Percentiles rank a stretch among this genome's conserved stretches.
These are phyloP conservation scores for Eucalyptus polybractea DNA, from an alignment of 345 rosid genomes.

Conservation along the genomic window DNA sequence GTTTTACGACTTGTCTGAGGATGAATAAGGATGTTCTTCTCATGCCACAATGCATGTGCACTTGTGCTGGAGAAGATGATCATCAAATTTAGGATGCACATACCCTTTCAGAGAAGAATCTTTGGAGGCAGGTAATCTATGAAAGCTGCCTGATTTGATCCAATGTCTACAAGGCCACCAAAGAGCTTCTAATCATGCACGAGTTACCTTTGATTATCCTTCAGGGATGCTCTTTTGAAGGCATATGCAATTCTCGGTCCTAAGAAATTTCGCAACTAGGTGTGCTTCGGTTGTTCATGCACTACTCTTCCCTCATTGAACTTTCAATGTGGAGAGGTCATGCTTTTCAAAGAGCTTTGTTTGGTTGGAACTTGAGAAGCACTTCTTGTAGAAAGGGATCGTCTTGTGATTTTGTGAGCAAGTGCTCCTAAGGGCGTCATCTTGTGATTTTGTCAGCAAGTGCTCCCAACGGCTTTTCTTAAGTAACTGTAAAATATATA, in stretches of 20 bases:
- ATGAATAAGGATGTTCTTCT: too few relatives aligned
- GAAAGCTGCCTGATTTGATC: too few relatives aligned
- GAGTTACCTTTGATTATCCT: too few relatives aligned
- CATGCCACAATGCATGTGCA: too few relatives aligned
- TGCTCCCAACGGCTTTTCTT: not conserved
- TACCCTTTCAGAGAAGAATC: too few relatives aligned
- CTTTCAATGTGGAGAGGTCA: not conserved
- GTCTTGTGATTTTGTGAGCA: not conserved
- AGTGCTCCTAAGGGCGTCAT: not conserved
- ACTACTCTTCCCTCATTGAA: not conserved
- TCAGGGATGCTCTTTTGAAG: not conserved
- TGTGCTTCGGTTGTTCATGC: not conserved
- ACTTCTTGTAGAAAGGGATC: not conserved
- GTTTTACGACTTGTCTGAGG: too few relatives aligned
- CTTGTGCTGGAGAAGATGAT: too few relatives aligned
- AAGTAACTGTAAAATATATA: not conserved
- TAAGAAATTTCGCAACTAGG: not conserved
- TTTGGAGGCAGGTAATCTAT: too few relatives aligned
- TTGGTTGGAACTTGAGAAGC: not conserved
- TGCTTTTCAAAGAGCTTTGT: not conserved
- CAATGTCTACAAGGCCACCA: too few relatives aligned
- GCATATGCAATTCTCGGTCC: not conserved
- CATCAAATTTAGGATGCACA: too few relatives aligned
- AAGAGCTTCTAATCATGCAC: too few relatives aligned
- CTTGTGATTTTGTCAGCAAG: not conserved